Evolutionary conservation across 768 basidiomycete species (phyloP).

Genomic region (Leccinum variicolor): DNA sequence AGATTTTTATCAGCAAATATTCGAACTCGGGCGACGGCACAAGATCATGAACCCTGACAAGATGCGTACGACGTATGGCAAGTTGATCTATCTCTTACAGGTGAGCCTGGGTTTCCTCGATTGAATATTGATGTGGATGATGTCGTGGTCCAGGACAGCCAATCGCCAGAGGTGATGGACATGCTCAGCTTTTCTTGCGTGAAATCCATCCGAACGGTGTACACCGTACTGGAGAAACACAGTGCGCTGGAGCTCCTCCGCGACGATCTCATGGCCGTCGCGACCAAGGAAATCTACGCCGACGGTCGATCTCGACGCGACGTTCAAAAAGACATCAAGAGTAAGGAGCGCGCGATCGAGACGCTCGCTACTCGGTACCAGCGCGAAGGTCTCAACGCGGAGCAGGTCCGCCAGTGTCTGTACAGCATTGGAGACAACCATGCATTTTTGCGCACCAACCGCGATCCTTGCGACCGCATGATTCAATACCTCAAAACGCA

Average conservation of each 20-base stretch:
- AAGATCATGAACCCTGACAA: constrained; percentile 94
- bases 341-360: constrained; percentile 84
- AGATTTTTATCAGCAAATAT: constrained; percentile 75
- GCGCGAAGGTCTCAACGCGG: constrained; percentile 55
- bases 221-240: constrained; percentile 60
- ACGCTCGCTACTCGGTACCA: constrained; percentile 62
- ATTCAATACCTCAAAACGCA: constrained; percentile 70
- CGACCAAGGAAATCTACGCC: constrained; percentile 80
- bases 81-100: constrained; percentile 80
- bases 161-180: constrained; percentile 77
- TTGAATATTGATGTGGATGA: neutral
- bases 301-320: constrained; percentile 69
- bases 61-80: constrained; percentile 87
- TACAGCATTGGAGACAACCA: constrained; percentile 92
- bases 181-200: constrained; percentile 79
- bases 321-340: constrained; percentile 81
- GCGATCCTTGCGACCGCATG: constrained; percentile 87
- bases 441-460: constrained; percentile 80
- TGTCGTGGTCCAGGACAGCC: constrained; percentile 61
- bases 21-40: constrained; percentile 80
- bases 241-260: constrained; percentile 66
- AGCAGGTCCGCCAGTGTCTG: constrained; percentile 70
- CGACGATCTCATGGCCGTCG: constrained; percentile 70
- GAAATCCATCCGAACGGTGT: constrained; percentile 71
- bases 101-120: constrained; percentile 34